Evolutionary conservation across 148 eudicot genomes (phyloP).

Genomic region (Cornus suecica): DNA sequence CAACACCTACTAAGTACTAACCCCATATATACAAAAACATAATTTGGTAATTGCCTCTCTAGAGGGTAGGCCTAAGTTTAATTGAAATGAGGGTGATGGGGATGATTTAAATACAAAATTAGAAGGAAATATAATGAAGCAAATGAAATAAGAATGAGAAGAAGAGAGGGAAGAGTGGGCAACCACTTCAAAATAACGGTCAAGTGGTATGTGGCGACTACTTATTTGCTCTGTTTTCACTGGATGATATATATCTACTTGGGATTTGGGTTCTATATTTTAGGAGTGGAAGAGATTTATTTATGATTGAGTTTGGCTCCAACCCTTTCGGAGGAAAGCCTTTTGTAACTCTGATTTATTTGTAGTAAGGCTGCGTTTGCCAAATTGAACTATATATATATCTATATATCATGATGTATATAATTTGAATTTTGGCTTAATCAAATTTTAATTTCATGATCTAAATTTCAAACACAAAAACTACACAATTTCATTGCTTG

Average conservation of each 20-base stretch:
- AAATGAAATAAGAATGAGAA: conserved; percentile 23
- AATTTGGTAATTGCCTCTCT: too few species aligned
- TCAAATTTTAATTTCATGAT: too few species aligned
- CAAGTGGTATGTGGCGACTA: conserved; percentile 1
- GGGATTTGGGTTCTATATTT: background rate
- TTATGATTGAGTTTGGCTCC: too few species aligned
- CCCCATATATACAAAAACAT: background rate
- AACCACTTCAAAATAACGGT: conserved; percentile 19
- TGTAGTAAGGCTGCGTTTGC: too few species aligned
- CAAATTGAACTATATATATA: too few species aligned
- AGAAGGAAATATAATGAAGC: conserved; percentile 10
- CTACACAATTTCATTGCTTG: too few species aligned
- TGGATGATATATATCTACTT: conserved; percentile 3
- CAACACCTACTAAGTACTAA: background rate
- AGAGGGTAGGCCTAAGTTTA: background rate
- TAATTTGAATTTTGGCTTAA: too few species aligned
- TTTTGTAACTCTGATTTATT: too few species aligned
- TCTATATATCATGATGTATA: too few species aligned
- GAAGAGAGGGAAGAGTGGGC: conserved; percentile 46
- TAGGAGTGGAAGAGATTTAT: background rate
- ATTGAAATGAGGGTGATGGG: background rate
- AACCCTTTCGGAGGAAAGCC: too few species aligned
- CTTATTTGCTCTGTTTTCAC: conserved; percentile 7
- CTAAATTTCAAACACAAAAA: too few species aligned
- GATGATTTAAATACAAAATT: conserved; percentile 5